Conservation (phyloP, 2,329 filamentous ascomycete genomes). For the Endocalyx cinctus region DNA sequence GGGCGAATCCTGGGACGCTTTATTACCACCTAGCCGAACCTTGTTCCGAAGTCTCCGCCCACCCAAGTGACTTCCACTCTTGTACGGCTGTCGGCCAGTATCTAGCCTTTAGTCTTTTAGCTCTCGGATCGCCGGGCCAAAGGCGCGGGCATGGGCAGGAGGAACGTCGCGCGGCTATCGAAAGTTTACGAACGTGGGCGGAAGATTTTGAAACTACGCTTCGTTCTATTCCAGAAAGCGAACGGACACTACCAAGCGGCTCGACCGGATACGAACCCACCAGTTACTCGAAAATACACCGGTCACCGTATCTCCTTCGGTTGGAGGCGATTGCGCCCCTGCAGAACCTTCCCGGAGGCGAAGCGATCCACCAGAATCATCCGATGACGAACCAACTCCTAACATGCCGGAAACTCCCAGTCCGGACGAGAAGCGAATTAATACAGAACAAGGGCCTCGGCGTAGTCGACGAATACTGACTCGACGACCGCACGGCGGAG, state of each 20-base stretch:
- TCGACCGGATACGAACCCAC: slow-evolving; percentile 11
- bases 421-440: slow-evolving; percentile 7
- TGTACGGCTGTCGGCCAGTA: slow-evolving; percentile 25
- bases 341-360: background rate
- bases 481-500: slow-evolving; percentile 5
- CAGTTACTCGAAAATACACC: slow-evolving; percentile 14
- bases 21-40: slow-evolving; percentile 29
- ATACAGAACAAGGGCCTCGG: slow-evolving; percentile 7
- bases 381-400: slow-evolving; percentile 9
- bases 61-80: slow-evolving; percentile 12
- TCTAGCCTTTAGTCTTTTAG: slow-evolving; percentile 25
- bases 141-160: slow-evolving; percentile 14
- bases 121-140: slow-evolving; percentile 13
- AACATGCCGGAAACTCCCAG: slow-evolving; percentile 6
- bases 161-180: slow-evolving; percentile 9
- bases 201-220: slow-evolving; percentile 21
- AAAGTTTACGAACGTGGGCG: slow-evolving; percentile 11
- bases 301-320: slow-evolving; percentile 11
- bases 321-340: background rate
- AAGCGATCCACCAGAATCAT: slow-evolving; percentile 5
- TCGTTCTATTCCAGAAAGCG: slow-evolving; percentile 13
- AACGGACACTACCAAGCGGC: slow-evolving; percentile 9
- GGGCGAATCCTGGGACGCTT: slow-evolving; percentile 20
- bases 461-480: slow-evolving; percentile 15
- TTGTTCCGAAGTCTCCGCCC: slow-evolving; percentile 15